Base-by-base conservation (phyloP, 306 rosid genomes). In the Rubus idaeus region DNA sequence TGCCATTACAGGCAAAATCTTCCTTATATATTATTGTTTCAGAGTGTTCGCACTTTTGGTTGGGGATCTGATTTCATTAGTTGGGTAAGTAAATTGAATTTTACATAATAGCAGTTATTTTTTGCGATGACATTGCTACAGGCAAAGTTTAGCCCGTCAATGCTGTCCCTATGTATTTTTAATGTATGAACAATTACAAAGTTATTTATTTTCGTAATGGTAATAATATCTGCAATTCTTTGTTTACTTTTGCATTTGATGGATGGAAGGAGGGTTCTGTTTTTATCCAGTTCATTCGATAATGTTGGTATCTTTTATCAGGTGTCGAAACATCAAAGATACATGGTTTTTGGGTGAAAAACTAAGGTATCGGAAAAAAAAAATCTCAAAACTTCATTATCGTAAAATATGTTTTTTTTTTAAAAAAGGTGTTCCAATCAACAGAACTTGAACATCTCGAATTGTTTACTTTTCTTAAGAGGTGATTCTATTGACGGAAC, bases 1-100 rank as follows among this genome's bases (percentile, higher is more conserved):
- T 51, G 84, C 68, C 8, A 21, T 52, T 70, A 44, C 39, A 21
- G 42, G 26, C 76, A 63, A 55, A 71, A 64, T 70, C 75, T 67
- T 78, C 78, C 52, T 47, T 23, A 8, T 45, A 7, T 45, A 4
- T n/a, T 51, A 46, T 84, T 62, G 65, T 58, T 68, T 75, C 52
- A 39, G 61, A 47, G 69, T 64, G 26, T 64, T 42, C 0, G 26
- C 49, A 39, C 70, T 50, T 50, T 50, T 18, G 55, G 2, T 50
- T 2, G 55, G 16, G 55, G 55, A 50, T 50, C 4, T 50, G 55
- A 8, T 63, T 40, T 65, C 49, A 18, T 9, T 17, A 65, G 13
- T 16, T 39, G 46, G 68, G 69, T 64, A 40, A 16, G 49, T 16
- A 14, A 35, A 6, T 57, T 61, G 42, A 39, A 62, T 12, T 30